Percentiles rank a stretch among this genome's conserved stretches.
Evolutionary conservation across 495 filamentous ascomycete genomes (phyloP).

Genomic region (Evernia prunastri): DNA sequence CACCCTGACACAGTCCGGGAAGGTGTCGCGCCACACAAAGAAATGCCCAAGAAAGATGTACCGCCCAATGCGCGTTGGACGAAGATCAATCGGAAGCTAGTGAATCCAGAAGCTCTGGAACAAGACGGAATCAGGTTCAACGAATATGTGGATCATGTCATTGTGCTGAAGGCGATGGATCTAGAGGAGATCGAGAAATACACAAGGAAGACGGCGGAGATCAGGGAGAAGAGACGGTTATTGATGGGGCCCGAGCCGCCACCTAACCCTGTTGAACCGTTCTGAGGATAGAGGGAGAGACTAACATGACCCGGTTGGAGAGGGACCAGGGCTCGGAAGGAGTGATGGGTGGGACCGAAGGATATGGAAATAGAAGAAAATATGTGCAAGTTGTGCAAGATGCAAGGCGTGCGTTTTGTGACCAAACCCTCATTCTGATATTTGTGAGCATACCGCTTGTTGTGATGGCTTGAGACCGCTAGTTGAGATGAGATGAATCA

Average conservation of each 20-base stretch:
- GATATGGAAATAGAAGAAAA: not conserved
- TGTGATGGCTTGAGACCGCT: not conserved
- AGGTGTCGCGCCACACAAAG: slow-evolving; percentile 66
- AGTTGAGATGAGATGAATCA: not conserved
- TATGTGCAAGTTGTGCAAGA: not conserved
- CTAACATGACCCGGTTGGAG: not conserved
- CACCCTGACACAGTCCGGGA: slow-evolving; percentile 58
- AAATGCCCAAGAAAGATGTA: slow-evolving; percentile 52
- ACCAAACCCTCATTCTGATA: not conserved
- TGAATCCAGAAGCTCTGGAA: slow-evolving; percentile 61
- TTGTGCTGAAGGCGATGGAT: slow-evolving; percentile 56
- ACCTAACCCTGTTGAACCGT: not conserved
- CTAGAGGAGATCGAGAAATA: slow-evolving; percentile 55
- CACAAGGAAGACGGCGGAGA: slow-evolving; percentile 48
- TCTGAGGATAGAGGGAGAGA: not conserved
- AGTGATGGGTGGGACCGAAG: not conserved
- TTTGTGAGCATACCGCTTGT: not conserved
- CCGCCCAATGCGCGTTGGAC: slow-evolving; percentile 65
- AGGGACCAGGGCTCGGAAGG: not conserved
- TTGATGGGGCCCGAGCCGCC: slow-evolving; percentile 6
- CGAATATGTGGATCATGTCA: slow-evolving; percentile 57
- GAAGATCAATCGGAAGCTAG: slow-evolving; percentile 55
- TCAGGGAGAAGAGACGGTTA: slow-evolving; percentile 37
- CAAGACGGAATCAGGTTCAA: slow-evolving; percentile 61
- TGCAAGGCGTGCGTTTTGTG: not conserved